Conservation (phyloP, 2,329 filamentous ascomycete genomes). For the Claviceps sp. region DNA sequence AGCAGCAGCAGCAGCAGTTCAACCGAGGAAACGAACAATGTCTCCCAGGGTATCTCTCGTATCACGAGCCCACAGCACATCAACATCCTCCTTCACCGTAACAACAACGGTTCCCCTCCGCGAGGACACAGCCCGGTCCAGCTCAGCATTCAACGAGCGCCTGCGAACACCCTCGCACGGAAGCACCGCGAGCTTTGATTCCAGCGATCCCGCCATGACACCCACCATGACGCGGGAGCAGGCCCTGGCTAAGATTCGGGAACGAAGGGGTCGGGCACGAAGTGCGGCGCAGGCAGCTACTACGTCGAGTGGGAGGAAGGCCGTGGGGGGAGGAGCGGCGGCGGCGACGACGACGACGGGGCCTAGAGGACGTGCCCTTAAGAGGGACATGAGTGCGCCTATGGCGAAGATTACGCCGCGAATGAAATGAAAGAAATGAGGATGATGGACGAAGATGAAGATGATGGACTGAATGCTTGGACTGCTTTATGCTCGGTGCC, state of each 20-base stretch:
- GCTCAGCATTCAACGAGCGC: conserved; percentile 30
- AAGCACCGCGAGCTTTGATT: conserved; percentile 33
- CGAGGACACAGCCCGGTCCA: conserved; percentile 25
- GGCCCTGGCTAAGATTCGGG: conserved; percentile 61
- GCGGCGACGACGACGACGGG: conserved; percentile 32
- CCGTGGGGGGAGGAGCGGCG: conserved; percentile 50
- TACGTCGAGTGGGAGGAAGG: conserved; percentile 44
- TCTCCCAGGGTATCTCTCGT: conserved; percentile 13
- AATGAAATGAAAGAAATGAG: conserved; percentile 1
- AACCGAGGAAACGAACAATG: conserved; percentile 5
- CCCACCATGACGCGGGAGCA: conserved; percentile 60
- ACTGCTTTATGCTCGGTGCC: background rate
- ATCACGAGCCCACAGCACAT: conserved; percentile 29
- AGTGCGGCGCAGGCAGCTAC: conserved; percentile 51
- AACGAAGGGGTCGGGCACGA: conserved; percentile 56
- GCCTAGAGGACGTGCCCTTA: conserved; percentile 12
- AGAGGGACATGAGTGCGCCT: conserved; percentile 37
- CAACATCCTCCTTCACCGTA: conserved; percentile 31
- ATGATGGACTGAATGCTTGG: background rate
- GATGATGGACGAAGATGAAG: no score
- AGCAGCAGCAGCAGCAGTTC: background rate
- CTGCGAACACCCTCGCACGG: conserved; percentile 31
- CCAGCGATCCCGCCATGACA: conserved; percentile 44
- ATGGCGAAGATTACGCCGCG: conserved; percentile 13
- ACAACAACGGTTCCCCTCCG: conserved; percentile 39